phyloP scores from a whole-genome alignment of 2,329 filamentous ascomycete species.

The Fonsecaea multimorphosa region DNA sequence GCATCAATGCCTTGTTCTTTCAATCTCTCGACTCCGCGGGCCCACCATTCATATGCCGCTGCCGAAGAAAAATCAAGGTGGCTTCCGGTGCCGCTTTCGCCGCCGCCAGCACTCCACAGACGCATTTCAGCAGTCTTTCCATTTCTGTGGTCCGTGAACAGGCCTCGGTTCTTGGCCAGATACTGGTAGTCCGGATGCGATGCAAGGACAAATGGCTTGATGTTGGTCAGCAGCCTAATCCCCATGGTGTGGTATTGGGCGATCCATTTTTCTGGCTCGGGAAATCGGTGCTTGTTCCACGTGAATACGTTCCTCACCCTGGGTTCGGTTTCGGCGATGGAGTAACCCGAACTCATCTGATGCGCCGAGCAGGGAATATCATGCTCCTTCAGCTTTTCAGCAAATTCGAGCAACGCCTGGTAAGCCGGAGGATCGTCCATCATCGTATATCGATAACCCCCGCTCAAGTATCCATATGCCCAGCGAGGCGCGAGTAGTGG shows the following conservation, averaged over 20 bases:
- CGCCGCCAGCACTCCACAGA: slow-evolving; percentile 75
- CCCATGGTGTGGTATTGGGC: slow-evolving; percentile 67
- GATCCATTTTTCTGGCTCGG: slow-evolving; percentile 69
- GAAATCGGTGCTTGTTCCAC: slow-evolving; percentile 74
- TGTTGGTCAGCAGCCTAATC: slow-evolving; percentile 72
- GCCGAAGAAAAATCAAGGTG: slow-evolving; percentile 76
- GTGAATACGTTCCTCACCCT: slow-evolving; percentile 74
- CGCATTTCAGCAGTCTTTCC: slow-evolving; percentile 62
- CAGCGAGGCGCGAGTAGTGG: slow-evolving; percentile 72
- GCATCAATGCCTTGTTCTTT: slow-evolving; percentile 70
- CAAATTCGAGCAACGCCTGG: slow-evolving; percentile 66
- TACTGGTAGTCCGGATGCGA: slow-evolving; percentile 71
- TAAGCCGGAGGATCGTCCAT: slow-evolving; percentile 61
- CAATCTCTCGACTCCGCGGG: slow-evolving; percentile 67
- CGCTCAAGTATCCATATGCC: slow-evolving; percentile 75
- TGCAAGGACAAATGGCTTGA: slow-evolving; percentile 73
- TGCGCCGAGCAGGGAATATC: slow-evolving; percentile 74
- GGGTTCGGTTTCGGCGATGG: slow-evolving; percentile 68
- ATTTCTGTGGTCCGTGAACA: slow-evolving; percentile 68
- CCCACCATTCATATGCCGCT: slow-evolving; percentile 74
- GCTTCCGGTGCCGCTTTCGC: slow-evolving; percentile 71
- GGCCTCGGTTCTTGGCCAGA: slow-evolving; percentile 63
- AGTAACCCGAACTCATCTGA: slow-evolving; percentile 76
- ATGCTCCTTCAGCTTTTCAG: slow-evolving; percentile 65
- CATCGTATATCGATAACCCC: slow-evolving; percentile 68